Evolutionary conservation across 768 basidiomycete genomes (phyloP), one percentile per base, ranked within the genome.

Genomic region (Suillus placidus): DNA sequence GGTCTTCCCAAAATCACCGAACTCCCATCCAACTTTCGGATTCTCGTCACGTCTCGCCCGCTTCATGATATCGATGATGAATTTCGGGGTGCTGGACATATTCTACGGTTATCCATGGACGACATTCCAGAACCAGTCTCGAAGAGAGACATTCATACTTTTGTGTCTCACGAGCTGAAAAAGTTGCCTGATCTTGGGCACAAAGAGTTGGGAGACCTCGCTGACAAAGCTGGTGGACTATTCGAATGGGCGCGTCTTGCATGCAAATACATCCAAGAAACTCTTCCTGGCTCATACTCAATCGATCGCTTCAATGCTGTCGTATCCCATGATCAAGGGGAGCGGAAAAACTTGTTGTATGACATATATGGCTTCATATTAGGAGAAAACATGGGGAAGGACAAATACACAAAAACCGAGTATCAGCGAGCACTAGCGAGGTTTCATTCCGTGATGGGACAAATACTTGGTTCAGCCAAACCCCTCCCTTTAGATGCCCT

Each of bases 31-130:
- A 56, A 54, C 62, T 58, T 67, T 35, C 62, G 62, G 14, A 30
- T 68, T 49, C 40, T 68, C 30, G 37, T 68, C 34, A 68, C 67
- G 3, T 42, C 67, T n/a, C 67, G 67, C 38, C 61, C 62, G 3
- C 52, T 68, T 30, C 35, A 6, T 2, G 67, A 68, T 40, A 56
- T 57, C 6, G 1, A 38, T 8, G 7, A 18, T 4, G 43, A 2
- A 6, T 52, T 65, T 14, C 4, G 7, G 2, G 40, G 32, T 18
- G 60, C n/a, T 8, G 26, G 1, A 3, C 35, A 37, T 23, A 32
- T 61, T n/a, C 42, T 4, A 20, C n/a, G 4, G 26, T 8, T 49
- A 9, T 61, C 61, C n/a, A 40, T 61, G 61, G 61, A 61, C 47
- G 3, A 32, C 1, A 47, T 61, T 42, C 13, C 61, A 43, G 12